Evolutionary conservation across 345 rosid genomes (phyloP), one percentile per base, ranked within the genome.

Genomic region (Kernera saxatilis): DNA sequence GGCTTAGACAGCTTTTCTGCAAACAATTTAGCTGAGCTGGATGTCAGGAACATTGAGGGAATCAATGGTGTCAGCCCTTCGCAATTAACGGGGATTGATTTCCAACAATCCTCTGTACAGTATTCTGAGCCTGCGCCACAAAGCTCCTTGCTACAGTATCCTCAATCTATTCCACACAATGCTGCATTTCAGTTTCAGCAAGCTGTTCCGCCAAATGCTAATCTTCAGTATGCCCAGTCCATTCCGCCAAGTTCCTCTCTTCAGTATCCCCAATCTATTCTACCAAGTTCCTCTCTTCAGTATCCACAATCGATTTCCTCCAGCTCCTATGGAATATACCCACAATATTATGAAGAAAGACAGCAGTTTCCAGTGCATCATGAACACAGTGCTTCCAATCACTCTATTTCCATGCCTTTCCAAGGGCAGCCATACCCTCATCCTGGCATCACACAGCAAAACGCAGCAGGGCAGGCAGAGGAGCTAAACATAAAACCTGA

Each of bases 11-110:
- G 79, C 80, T 71, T 82, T 69, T 86, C 87, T 12, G 79, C 77
- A 55, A 85, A 83, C 69, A 88, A 84, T 76, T 67, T 84, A 21
- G 82, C 77, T 69, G 93, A 80, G 59, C 67, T 82, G 37, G 91
- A 78, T 64, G 64, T 71, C 25, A 74, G 71, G 57, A 73, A 74
- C 66, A 58, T 46, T 23, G 84, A 82, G 69, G 83, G 72, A 46
- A 59, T 66, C 35, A 79, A 62, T 59, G 75, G 85, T 69, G 78
- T 22, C 67, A 79, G 30, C 32, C 51, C 79, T 81, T 78, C 82
- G 33, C 79, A 71, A 48, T 73, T 82, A 71, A 41, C 82, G 17
- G 83, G 82, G 59, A 52, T 52, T 14, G 52, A 54, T 64, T 57
- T 32, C 66, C 79, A 81, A 49, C 71, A 78, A 70, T 71, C 86